phyloP scores from a whole-genome alignment of 2,329 filamentous ascomycete genomes.

The Fusarium verticillioides region DNA sequence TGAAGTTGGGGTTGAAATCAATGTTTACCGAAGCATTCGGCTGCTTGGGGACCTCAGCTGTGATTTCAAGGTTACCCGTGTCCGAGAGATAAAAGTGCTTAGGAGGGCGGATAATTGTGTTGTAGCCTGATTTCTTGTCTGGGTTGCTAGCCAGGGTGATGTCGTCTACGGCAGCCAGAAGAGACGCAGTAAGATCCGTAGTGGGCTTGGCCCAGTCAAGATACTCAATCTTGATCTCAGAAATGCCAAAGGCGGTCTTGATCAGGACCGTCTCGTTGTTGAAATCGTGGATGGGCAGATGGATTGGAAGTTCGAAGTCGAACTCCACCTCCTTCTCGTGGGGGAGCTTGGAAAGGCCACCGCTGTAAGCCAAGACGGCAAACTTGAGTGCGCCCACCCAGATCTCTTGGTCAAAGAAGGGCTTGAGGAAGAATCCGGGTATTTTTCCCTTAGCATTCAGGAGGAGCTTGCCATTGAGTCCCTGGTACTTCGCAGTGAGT shows the following conservation, averaged over 20 bases:
- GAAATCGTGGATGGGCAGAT: neutral
- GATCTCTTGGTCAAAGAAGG: neutral
- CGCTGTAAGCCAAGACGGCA: neutral
- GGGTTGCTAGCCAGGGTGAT: neutral
- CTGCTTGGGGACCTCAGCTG: neutral
- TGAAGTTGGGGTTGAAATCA: neutral
- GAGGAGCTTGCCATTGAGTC: neutral
- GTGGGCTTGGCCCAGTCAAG: neutral
- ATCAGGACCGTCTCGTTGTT: neutral
- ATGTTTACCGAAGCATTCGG: neutral
- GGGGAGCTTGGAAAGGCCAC: neutral
- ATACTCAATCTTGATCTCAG: neutral
- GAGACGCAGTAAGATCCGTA: fast-evolving
- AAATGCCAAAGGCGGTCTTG: neutral
- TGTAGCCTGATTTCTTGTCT: neutral
- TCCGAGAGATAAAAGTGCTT: neutral
- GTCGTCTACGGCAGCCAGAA: neutral
- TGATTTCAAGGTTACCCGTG: neutral
- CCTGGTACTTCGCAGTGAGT: neutral
- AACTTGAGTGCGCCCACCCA: neutral
- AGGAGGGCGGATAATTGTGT: neutral
- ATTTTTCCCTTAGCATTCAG: neutral
- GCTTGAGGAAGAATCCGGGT: neutral
- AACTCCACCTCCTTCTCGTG: neutral
- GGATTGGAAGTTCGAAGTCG: neutral